Evolutionary conservation across 2,329 filamentous ascomycete species (phyloP), one percentile per base, ranked within the genome.

Genomic region (Trichoderma atroviride): DNA sequence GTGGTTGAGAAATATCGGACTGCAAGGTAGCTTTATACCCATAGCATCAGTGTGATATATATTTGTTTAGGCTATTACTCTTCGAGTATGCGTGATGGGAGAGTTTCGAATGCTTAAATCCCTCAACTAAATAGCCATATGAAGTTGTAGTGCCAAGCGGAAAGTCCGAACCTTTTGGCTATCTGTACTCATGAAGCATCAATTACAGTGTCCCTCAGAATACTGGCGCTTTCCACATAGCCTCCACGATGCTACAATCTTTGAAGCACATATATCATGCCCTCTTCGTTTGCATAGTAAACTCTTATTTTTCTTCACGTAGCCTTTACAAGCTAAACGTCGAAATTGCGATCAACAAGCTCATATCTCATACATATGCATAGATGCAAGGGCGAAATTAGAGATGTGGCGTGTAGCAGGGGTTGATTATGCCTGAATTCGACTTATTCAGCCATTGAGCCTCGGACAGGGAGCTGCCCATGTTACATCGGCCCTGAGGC

Each of bases 391-490:
- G 55, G 55, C 55, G 19, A 33, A 6, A 35, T 29, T 35, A 29
- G 24, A 19, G 55, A 33, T 50, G 22, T 50, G 16, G 31, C 55
- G 16, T 9, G 61, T 33, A 29, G 61, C 61, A 35, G 47, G 47
- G 31, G 37, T 40, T 27, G 19, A 61, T 61, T 61, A 63, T 63
- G 61, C 47, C 61, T 64, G 33, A 64, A 64, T 64, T 55, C 14
- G 55, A 37, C 19, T 37, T 33, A 64, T 64, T 55, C 61, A 64
- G 22, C 61, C 61, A 53, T 64, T 64, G 61, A 64, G 61, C 60
- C 47, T 63, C 60, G 60, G 43, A 24, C 47, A 13, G 47, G n/a
- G 7, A 4, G 3, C 60, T 2, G 43, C 60, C 22, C 2, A 11
- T 4, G 60, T 53, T 29, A 62, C 60, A 62, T 62, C 60, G 43